phyloP scores from a whole-genome alignment of 345 rosid species.

The Populus deltoides region DNA sequence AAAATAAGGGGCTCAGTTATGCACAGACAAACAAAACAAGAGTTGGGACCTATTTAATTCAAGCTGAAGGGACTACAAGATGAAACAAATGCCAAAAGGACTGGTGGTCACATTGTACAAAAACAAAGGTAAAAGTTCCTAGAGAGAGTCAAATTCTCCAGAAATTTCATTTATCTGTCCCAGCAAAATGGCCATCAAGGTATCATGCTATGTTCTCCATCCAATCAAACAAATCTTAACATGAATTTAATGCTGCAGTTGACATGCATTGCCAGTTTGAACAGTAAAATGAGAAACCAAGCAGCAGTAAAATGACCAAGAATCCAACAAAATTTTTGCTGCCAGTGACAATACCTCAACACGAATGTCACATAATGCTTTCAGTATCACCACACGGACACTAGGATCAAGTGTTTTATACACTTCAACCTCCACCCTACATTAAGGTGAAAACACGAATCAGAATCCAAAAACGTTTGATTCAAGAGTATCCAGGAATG shows the following conservation, averaged over 20 bases:
- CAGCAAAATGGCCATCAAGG: neutral
- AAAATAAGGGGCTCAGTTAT: neutral
- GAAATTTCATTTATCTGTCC: neutral
- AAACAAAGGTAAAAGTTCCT: neutral
- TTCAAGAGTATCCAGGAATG: conserved; percentile 12
- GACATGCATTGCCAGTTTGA: neutral
- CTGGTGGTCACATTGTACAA: neutral
- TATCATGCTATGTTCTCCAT: neutral
- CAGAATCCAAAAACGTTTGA: conserved; percentile 21
- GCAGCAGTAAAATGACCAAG: neutral
- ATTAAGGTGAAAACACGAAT: conserved; percentile 21
- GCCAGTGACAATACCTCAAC: conserved; percentile 68
- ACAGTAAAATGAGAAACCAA: conserved; percentile 1
- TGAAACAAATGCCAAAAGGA: neutral
- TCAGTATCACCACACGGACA: conserved; percentile 89
- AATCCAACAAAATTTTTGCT: conserved; percentile 1
- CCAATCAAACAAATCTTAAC: conserved; percentile 1
- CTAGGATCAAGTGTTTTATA: conserved; percentile 92
- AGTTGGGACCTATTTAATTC: neutral
- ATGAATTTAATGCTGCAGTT: neutral
- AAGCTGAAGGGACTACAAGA: neutral
- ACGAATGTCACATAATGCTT: conserved; percentile 96
- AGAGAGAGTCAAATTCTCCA: neutral
- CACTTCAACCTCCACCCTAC: conserved; percentile 71
- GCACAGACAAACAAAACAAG: neutral